Percentiles rank a stretch among this genome's conserved stretches.
phyloP scores from a whole-genome alignment of 345 rosid species.

The Jatropha curcas region DNA sequence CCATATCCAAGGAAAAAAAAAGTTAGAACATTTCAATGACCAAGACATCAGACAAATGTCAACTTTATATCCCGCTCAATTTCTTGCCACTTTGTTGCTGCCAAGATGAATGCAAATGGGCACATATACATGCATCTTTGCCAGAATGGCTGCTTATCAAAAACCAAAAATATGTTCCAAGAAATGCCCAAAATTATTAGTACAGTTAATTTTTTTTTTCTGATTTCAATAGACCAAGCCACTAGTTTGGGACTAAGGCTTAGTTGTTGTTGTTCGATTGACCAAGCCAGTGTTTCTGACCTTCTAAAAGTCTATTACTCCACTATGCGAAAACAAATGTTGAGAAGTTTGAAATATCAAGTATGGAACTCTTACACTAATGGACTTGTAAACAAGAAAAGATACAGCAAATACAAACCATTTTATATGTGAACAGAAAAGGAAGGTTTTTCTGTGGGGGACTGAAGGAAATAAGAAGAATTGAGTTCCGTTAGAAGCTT shows the following conservation, averaged over 20 bases:
- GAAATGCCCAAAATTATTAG: background rate
- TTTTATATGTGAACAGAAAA: background rate
- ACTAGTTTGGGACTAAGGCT: no score
- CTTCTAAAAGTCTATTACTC: background rate
- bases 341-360: no score
- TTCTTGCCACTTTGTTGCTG: background rate
- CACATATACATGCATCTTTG: background rate
- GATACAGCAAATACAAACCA: background rate
- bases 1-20: conserved; percentile 26
- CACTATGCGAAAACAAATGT: no score
- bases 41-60: background rate
- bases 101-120: conserved; percentile 3
- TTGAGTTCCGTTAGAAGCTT: background rate
- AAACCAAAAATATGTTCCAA: background rate
- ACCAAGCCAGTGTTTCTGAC: conserved; percentile 1
- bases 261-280: no score
- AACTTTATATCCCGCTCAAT: background rate
- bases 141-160: background rate
- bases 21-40: background rate
- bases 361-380: background rate
- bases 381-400: background rate
- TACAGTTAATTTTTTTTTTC: background rate
- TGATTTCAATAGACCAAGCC: background rate
- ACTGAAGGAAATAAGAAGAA: background rate
- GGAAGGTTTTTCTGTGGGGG: background rate